Base-by-base conservation (phyloP, 495 filamentous ascomycete genomes). In the Daldinia vernicosa region DNA sequence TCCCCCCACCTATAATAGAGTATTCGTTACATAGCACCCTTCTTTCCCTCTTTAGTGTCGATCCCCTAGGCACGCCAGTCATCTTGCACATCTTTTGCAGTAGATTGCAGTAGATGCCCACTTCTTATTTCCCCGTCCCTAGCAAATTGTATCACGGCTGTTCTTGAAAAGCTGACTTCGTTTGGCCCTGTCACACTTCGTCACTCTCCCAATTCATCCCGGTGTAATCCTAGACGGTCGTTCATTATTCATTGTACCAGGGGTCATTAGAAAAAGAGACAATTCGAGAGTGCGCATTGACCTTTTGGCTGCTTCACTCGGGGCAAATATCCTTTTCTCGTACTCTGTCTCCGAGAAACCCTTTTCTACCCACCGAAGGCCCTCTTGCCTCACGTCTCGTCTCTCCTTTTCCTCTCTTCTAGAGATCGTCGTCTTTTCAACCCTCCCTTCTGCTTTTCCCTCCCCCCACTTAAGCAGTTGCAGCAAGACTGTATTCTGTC, bases 401-500 rank as follows among this genome's bases (percentile, higher is more conserved):
- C 60, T 72, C 60, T 78, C 63, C 70, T 73, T 70, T 74, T 72
- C 67, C 63, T 69, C 60, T 55, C 66, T 66, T 24, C 43, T 47
- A 47, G 43, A 47, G 70, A 73, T 66, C 66, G 58, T 52, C 66
- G 30, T 63, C 39, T 5, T 63, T 54, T 60, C 67, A 54, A 67
- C 52, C 63, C 60, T 66, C 63, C 52, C 66, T 67, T 66, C 58
- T 63, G 40, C 70, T 65, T 74, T 55, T 57, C 39, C 37, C 32
- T 51, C 32, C 59, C 55, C 70, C 54, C 67, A 69, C 56, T 65
- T 53, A 45, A 63, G 69, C 35, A 74, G 75, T 67, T 74, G 64
- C 71, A 77, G 75, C 70, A 55, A 77, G 75, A 69, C 75, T 77
- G 75, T 75, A 72, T 63, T 69, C 63, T 71, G 60, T 61, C 69